A percentile compares a stretch with the other conserved stretches of the same genome.
phyloP scores from a whole-genome alignment of 148 eudicot species.

The Pharnaceum exiguum region DNA sequence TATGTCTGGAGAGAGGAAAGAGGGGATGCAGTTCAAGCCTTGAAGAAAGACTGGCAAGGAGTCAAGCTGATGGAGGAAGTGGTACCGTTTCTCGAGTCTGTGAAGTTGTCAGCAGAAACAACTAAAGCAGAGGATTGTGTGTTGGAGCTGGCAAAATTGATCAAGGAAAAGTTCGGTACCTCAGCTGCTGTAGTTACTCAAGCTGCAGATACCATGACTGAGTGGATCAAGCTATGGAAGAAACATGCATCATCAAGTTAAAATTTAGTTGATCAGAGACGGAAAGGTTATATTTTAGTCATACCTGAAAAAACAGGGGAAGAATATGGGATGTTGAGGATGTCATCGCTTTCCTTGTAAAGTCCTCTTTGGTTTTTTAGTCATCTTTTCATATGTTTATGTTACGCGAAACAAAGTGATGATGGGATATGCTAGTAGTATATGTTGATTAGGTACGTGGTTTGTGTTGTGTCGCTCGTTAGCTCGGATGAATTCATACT shows the following conservation, averaged over 20 bases:
- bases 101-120: constrained; percentile 50
- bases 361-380: background rate
- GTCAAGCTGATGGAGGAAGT: constrained; percentile 89
- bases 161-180: constrained; percentile 54
- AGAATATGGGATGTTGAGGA: background rate
- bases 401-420: too few species aligned
- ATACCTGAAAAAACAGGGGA: background rate
- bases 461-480: too few species aligned
- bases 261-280: background rate
- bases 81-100: constrained; percentile 67
- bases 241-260: constrained; percentile 21
- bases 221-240: constrained; percentile 89
- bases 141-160: constrained; percentile 63
- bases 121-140: constrained; percentile 71
- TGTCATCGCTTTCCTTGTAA: background rate
- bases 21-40: constrained; percentile 66
- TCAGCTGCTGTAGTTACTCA: constrained; percentile 45
- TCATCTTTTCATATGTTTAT: background rate
- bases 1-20: constrained; percentile 90
- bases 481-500: too few species aligned
- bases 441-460: too few species aligned
- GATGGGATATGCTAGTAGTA: too few species aligned
- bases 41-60: constrained; percentile 97
- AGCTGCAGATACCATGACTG: constrained; percentile 81
- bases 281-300: constrained; percentile 6